These are phyloP conservation scores for Cordyceps javanica DNA, from an alignment of 2,329 filamentous ascomycete species.

Conservation along the genomic window DNA sequence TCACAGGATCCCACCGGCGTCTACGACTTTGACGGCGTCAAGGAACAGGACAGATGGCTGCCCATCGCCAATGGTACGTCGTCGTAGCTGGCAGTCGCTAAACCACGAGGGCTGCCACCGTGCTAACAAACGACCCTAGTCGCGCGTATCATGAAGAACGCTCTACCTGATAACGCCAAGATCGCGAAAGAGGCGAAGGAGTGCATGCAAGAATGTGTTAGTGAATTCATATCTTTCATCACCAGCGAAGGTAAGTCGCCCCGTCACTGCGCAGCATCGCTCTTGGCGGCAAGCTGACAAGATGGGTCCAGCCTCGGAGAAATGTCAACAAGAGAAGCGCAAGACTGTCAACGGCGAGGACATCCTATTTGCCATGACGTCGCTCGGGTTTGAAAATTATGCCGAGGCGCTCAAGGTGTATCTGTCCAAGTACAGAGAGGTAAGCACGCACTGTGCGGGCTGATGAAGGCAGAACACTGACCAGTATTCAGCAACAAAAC, in stretches of 20 bases:
- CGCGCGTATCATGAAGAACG: slow-evolving; percentile 97
- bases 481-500: slow-evolving; percentile 32
- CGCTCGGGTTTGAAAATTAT: slow-evolving; percentile 97
- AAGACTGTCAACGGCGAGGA: slow-evolving; percentile 99
- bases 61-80: slow-evolving; percentile 99
- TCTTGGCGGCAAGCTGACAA: slow-evolving; percentile 11
- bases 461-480: not conserved
- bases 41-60: slow-evolving; percentile 99
- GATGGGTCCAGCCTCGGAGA: slow-evolving; percentile 72
- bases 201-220: slow-evolving; percentile 99
- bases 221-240: slow-evolving; percentile 99
- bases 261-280: slow-evolving; percentile 1
- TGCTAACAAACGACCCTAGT: slow-evolving; percentile 59
- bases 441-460: slow-evolving; percentile 42
- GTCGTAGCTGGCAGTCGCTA: not conserved
- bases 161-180: slow-evolving; percentile 95
- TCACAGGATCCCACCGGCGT: slow-evolving; percentile 68
- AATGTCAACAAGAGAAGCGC: slow-evolving; percentile 98
- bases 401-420: slow-evolving; percentile 98
- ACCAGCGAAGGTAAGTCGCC: slow-evolving; percentile 82
- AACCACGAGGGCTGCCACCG: not conserved
- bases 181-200: slow-evolving; percentile 99
- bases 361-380: slow-evolving; percentile 98
- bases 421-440: slow-evolving; percentile 93
- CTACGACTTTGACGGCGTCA: slow-evolving; percentile 90